Conservation (phyloP, 2,329 filamentous ascomycete genomes). For the Fusarium ramigenum region DNA sequence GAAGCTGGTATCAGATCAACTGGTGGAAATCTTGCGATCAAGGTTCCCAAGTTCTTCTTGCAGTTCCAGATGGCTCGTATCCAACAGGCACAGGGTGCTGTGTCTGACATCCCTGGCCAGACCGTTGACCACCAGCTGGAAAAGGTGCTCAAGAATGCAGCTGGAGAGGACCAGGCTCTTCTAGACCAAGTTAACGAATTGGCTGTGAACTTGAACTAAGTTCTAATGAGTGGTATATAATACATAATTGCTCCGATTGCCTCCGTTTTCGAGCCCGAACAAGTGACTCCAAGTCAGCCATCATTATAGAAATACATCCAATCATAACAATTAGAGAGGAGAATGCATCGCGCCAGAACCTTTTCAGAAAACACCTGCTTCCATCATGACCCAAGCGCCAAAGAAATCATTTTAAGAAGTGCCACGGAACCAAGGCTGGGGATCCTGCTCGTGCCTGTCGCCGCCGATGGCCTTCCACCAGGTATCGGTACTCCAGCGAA, state of each 20-base stretch:
- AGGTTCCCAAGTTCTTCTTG: slow-evolving; percentile 71
- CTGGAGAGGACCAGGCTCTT: slow-evolving; percentile 58
- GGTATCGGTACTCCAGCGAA: slow-evolving; percentile 91
- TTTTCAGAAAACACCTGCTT: slow-evolving; percentile 21
- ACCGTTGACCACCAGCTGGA: slow-evolving; percentile 66
- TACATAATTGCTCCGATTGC: slow-evolving; percentile 24
- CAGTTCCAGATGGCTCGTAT: slow-evolving; percentile 67
- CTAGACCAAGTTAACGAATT: slow-evolving; percentile 62
- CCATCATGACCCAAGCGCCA: slow-evolving; percentile 14
- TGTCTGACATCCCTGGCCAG: slow-evolving; percentile 59
- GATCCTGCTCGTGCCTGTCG: slow-evolving; percentile 62
- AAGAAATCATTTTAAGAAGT: slow-evolving; percentile 27
- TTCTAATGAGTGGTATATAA: slow-evolving; percentile 16
- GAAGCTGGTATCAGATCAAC: slow-evolving; percentile 66
- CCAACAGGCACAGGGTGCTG: slow-evolving; percentile 66
- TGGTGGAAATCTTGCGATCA: slow-evolving; percentile 63
- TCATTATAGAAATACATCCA: slow-evolving; percentile 45
- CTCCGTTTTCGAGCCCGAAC: slow-evolving; percentile 21
- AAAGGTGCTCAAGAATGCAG: slow-evolving; percentile 67
- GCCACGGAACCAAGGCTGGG: slow-evolving; percentile 47
- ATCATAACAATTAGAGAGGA: slow-evolving; percentile 39
- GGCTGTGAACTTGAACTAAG: slow-evolving; percentile 41
- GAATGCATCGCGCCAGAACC: slow-evolving; percentile 30
- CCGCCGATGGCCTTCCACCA: slow-evolving; percentile 92
- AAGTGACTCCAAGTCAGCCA: slow-evolving; percentile 39